A percentile compares a stretch with the other conserved stretches of the same genome.
These are phyloP conservation scores for Yamadazyma ubonensis DNA, from an alignment of 805 yeast species.

Conservation along the genomic window DNA sequence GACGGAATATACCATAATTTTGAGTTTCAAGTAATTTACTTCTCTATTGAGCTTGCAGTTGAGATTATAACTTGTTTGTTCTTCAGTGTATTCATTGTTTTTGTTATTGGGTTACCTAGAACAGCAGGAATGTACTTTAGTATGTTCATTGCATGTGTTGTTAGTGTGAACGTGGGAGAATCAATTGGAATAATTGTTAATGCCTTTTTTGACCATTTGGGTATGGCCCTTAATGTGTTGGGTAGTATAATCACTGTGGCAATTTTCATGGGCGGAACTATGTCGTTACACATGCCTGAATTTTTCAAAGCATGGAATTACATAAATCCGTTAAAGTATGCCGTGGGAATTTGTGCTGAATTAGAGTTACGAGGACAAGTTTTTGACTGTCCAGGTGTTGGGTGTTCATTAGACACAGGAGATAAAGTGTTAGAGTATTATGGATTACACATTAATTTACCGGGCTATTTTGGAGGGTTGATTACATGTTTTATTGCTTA, in stretches of 20 bases:
- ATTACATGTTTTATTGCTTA: slow-evolving; percentile 35
- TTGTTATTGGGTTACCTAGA: slow-evolving; percentile 73
- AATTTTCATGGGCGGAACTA: slow-evolving; percentile 78
- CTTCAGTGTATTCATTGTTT: slow-evolving; percentile 60
- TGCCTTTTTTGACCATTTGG: slow-evolving; percentile 69
- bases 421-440: slow-evolving; percentile 32
- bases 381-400: slow-evolving; percentile 45
- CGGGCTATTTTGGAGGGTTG: slow-evolving; percentile 34
- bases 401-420: slow-evolving; percentile 29
- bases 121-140: slow-evolving; percentile 67
- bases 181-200: slow-evolving; percentile 80
- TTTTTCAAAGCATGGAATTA: slow-evolving; percentile 72
- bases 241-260: slow-evolving; percentile 68
- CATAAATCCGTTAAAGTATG: slow-evolving; percentile 75
- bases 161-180: slow-evolving; percentile 73
- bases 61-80: slow-evolving; percentile 59
- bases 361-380: slow-evolving; percentile 52
- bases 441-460: slow-evolving; percentile 25
- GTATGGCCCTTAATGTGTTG: slow-evolving; percentile 75
- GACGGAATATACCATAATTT: slow-evolving; percentile 68
- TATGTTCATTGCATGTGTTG: slow-evolving; percentile 51
- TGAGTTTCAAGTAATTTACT: slow-evolving; percentile 62
- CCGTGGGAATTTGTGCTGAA: slow-evolving; percentile 59
- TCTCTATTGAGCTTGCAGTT: slow-evolving; percentile 64
- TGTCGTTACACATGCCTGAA: slow-evolving; percentile 73